These are phyloP conservation scores for Colletotrichum musicola DNA, from an alignment of 2,329 filamentous ascomycete genomes.

Conservation along the genomic window DNA sequence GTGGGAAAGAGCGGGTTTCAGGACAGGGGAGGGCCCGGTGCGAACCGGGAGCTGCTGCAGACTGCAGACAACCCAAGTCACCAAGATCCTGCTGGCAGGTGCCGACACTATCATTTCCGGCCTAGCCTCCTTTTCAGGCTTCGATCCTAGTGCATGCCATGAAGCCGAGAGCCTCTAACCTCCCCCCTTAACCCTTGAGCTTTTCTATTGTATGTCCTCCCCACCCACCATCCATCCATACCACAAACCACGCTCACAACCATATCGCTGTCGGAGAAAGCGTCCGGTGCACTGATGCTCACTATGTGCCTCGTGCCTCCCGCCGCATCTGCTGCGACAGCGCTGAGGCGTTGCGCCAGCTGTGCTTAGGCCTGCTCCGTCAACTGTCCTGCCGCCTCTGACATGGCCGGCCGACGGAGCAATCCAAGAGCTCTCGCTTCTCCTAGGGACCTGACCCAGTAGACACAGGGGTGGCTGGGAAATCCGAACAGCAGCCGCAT, in stretches of 20 bases:
- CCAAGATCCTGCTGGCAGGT: not conserved
- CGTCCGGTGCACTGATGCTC: slow-evolving; percentile 8
- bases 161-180: too few relatives aligned
- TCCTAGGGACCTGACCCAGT: too few relatives aligned
- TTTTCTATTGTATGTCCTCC: too few relatives aligned
- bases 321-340: slow-evolving; percentile 18
- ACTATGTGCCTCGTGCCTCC: not conserved
- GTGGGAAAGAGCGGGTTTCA: slow-evolving; percentile 40
- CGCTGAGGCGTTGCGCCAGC: slow-evolving; percentile 18
- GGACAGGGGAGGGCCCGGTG: slow-evolving; percentile 31
- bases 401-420: not conserved
- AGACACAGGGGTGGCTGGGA: slow-evolving; percentile 5
- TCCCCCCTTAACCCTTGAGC: too few relatives aligned
- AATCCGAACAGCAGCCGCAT: slow-evolving; percentile 15
- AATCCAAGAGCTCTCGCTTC: too few relatives aligned
- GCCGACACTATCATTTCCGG: not conserved
- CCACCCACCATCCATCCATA: too few relatives aligned
- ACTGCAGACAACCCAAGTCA: not conserved
- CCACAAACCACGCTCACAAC: too few relatives aligned
- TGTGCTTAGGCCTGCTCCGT: slow-evolving; percentile 2
- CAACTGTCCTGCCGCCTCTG: not conserved
- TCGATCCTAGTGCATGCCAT: too few relatives aligned
- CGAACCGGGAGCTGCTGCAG: not conserved
- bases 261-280: slow-evolving; percentile 5
- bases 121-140: not conserved